phyloP scores from a whole-genome alignment of 495 filamentous ascomycete species.

The Hypoxylon crocopeplum region DNA sequence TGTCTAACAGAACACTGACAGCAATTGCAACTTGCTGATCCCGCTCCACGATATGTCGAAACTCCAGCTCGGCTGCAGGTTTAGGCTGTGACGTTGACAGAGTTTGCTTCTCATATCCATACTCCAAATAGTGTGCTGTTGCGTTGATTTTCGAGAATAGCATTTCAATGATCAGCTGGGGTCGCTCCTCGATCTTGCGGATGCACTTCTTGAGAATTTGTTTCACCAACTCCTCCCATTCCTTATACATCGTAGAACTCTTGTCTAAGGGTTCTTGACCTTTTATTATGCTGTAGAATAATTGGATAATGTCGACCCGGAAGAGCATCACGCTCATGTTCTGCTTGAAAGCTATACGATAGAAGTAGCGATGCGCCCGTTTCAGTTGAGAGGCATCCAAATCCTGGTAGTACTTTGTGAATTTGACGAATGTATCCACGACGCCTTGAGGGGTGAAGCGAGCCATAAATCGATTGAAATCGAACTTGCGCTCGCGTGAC shows the following conservation, averaged over 20 bases:
- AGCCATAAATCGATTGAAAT: constrained; percentile 82
- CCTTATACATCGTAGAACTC: constrained; percentile 68
- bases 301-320: constrained; percentile 84
- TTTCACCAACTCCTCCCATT: constrained; percentile 89
- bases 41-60: constrained; percentile 69
- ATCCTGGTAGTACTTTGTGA: constrained; percentile 81
- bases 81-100: constrained; percentile 60
- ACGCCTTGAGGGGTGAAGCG: constrained; percentile 85
- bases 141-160: constrained; percentile 91
- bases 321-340: constrained; percentile 88
- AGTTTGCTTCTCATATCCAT: constrained; percentile 85
- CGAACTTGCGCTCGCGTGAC: constrained; percentile 86
- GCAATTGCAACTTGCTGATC: constrained; percentile 79
- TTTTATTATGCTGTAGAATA: constrained; percentile 92
- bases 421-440: constrained; percentile 85
- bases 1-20: constrained; percentile 77
- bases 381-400: constrained; percentile 85
- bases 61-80: constrained; percentile 77
- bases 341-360: constrained; percentile 92
- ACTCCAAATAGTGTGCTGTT: constrained; percentile 85
- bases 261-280: constrained; percentile 81
- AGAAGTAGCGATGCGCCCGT: constrained; percentile 92
- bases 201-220: constrained; percentile 78
- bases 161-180: constrained; percentile 84
- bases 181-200: constrained; percentile 82